Evolutionary conservation across 495 filamentous ascomycete genomes (phyloP), one percentile per base, ranked within the genome.

Genomic region (Penicillium dipodomyicola): DNA sequence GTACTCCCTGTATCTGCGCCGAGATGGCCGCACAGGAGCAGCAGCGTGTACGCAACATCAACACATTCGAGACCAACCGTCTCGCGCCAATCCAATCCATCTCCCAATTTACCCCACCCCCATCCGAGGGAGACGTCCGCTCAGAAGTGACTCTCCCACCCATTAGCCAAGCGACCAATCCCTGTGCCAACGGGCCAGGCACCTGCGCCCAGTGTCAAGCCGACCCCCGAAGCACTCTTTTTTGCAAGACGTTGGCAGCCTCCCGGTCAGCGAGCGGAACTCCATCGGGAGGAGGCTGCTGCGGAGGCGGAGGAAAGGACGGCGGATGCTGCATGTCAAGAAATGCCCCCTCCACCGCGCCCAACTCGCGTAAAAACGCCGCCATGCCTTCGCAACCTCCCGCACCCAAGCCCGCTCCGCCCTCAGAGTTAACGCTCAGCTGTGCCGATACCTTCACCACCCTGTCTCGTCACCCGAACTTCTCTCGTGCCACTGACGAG

Each of bases 401-500:
- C 60, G 57, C 47, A 63, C 50, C 61, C 68, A 69, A 65, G 61
- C 57, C 64, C 52, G 60, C 65, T 43, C 55, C 68, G 19, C 67
- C 64, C 17, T 62, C 67, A 49, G 67, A 70, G 33, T 56, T 77
- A 41, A 80, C 74, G 8, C 61, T 87, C 47, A 80, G 84, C 20
- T 92, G 88, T 54, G 88, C 90, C 39, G 91, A 93, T 51, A 84
- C 90, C 9, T 96, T 91, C 71, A 88, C 88, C 59, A 91, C 89
- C 1, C 74, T 96, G 5, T 86, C 87, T 15, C 87, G 87, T 12
- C 91, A 96, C 65, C 85, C 86, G 3, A 86, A 88, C 59, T 96
- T 90, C 67, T 84, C 86, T 45, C 82, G 83, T 53, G 91, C 91
- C 19, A 87, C 81, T 30, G 83, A 89, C 43, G 87, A 93, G 47